Conservation (phyloP, 768 basidiomycete species). For the Russula abietina region DNA sequence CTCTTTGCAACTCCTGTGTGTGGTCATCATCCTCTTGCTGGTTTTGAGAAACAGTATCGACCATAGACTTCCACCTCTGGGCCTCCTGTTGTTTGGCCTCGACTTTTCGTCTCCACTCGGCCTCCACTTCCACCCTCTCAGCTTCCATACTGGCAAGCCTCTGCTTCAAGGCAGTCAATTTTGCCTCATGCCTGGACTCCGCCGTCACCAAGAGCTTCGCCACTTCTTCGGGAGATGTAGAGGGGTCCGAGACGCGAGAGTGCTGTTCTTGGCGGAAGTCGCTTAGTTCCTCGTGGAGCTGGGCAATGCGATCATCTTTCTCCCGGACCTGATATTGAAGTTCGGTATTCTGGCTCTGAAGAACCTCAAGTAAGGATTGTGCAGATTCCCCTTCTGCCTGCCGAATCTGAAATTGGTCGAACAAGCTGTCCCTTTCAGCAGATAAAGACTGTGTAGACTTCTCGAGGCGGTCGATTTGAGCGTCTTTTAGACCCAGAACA, state of each 20-base stretch:
- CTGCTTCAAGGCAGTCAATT: constrained; percentile 62
- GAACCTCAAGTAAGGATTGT: constrained; percentile 63
- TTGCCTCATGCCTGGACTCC: constrained; percentile 71
- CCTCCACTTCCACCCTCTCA: constrained; percentile 82
- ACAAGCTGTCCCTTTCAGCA: constrained; percentile 70
- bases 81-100: constrained; percentile 71
- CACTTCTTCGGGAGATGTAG: constrained; percentile 57
- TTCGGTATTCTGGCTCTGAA: constrained; percentile 77
- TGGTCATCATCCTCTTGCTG: constrained; percentile 54
- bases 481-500: constrained; percentile 54
- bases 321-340: constrained; percentile 84
- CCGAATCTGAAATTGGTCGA: constrained; percentile 80
- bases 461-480: constrained; percentile 66
- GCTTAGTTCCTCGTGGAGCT: constrained; percentile 65
- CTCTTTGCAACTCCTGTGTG: constrained; percentile 44
- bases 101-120: constrained; percentile 83
- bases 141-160: constrained; percentile 61
- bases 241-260: constrained; percentile 37
- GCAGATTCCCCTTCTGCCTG: constrained; percentile 89
- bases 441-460: constrained; percentile 60
- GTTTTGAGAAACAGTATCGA: constrained; percentile 53
- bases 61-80: constrained; percentile 57
- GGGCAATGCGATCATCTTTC: constrained; percentile 58
- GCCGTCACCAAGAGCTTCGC: constrained; percentile 67
- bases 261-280: constrained; percentile 60